phyloP scores from a whole-genome alignment of 2,329 filamentous ascomycete species.

The Pestalotiopsis fici region DNA sequence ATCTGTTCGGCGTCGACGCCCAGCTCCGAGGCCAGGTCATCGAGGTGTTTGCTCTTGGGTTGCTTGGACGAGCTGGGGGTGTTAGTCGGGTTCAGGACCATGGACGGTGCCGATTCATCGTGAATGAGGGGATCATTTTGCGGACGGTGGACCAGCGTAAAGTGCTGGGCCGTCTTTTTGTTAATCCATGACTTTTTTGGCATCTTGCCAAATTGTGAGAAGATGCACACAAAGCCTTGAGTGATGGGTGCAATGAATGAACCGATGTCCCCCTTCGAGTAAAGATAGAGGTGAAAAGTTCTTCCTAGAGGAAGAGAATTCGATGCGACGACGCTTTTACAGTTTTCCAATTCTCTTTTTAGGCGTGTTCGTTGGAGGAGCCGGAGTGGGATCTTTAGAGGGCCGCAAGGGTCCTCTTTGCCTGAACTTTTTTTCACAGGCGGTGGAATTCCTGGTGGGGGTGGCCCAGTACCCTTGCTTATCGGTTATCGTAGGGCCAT shows the following conservation, averaged over 20 bases:
- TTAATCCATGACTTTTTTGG: slow-evolving; percentile 37
- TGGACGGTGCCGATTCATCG: slow-evolving; percentile 83
- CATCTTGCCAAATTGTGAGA: neutral
- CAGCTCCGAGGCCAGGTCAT: slow-evolving; percentile 77
- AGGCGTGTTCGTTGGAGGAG: neutral
- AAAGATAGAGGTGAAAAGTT: neutral
- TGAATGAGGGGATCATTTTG: slow-evolving; percentile 98
- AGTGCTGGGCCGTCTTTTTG: slow-evolving; percentile 92
- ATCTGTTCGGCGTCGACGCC: slow-evolving; percentile 66
- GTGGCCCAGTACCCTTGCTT: neutral
- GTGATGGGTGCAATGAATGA: neutral
- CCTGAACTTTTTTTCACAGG: neutral
- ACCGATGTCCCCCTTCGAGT: neutral
- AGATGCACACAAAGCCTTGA: neutral
- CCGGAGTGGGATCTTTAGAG: neutral
- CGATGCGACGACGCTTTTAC: neutral
- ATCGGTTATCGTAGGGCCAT: slow-evolving; percentile 8
- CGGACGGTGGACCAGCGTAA: slow-evolving; percentile 90
- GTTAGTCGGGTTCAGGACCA: slow-evolving; percentile 78
- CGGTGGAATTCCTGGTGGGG: slow-evolving; percentile 2
- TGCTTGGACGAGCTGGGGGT: slow-evolving; percentile 46
- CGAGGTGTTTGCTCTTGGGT: slow-evolving; percentile 60
- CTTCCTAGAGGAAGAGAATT: neutral
- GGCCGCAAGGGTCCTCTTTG: neutral
- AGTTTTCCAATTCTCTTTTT: neutral